Percentiles rank a stretch among this genome's conserved stretches.
Evolutionary conservation across 495 filamentous ascomycete genomes (phyloP).

Genomic region (Amphirosellinia nigrospora): DNA sequence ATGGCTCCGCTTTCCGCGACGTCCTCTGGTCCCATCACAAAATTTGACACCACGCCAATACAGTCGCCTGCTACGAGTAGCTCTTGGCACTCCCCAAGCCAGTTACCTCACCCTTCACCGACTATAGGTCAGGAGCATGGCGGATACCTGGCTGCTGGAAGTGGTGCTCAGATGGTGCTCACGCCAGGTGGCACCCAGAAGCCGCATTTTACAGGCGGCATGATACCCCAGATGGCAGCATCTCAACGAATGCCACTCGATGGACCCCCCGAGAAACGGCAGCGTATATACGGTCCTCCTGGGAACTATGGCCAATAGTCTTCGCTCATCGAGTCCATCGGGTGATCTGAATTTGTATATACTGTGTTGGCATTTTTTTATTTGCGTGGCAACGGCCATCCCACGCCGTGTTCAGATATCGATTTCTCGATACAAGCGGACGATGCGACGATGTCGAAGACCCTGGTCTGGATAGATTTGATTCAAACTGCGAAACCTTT

Average conservation of each 20-base stretch:
- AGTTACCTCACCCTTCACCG: slow-evolving; percentile 68
- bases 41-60: slow-evolving; percentile 83
- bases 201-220: slow-evolving; percentile 41
- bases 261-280: slow-evolving; percentile 44
- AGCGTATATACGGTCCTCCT: slow-evolving; percentile 47
- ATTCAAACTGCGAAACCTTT: slow-evolving; percentile 9
- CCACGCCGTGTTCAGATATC: slow-evolving; percentile 25
- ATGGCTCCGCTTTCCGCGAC: slow-evolving; percentile 54
- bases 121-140: slow-evolving; percentile 50
- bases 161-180: slow-evolving; percentile 49
- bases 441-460: not conserved
- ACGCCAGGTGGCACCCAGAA: slow-evolving; percentile 51
- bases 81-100: slow-evolving; percentile 76
- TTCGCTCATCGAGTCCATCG: not conserved
- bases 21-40: slow-evolving; percentile 54
- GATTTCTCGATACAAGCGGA: slow-evolving; percentile 12
- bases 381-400: slow-evolving; percentile 20
- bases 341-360: slow-evolving; percentile 39
- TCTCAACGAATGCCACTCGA: slow-evolving; percentile 41
- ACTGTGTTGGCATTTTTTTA: slow-evolving; percentile 26
- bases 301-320: slow-evolving; percentile 41
- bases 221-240: slow-evolving; percentile 42
- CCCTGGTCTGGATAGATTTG: not conserved
- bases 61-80: slow-evolving; percentile 73
- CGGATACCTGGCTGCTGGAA: slow-evolving; percentile 48